Evolutionary conservation across 2,329 filamentous ascomycete species (phyloP), one percentile per base, ranked within the genome.

Genomic region (Thelonectria olida): DNA sequence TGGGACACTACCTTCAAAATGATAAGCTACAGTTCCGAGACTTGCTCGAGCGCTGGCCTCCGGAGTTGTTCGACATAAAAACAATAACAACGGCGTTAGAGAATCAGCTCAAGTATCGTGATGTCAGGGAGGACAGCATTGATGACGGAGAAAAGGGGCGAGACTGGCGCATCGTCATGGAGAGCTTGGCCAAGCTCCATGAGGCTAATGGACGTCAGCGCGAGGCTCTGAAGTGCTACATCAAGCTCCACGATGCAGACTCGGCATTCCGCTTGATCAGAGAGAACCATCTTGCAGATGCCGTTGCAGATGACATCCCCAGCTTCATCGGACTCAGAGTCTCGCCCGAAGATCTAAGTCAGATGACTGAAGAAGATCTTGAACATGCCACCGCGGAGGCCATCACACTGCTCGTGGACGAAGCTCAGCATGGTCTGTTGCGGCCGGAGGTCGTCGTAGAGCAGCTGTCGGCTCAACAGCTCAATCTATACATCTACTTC

Each of bases 111-210:
- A 89, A 90, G 44, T 91, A 88, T 58, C 87, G 90, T 10, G 90
- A 93, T 70, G 87, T 94, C 3, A 85, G 85, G 3, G 89, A 93
- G 73, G 91, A 93, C 66, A 92, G 89, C 49, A 80, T 94, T 34
- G 90, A 96, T 71, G 88, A 88, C 60, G 90, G 90, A 3, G 85
- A 90, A 66, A 85, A 84, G 65, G 91, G 90, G 0, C 82, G 90
- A 55, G 94, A 98, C 72, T 98, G 95, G 95, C 88, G 88, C 22
- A 91, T 96, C 61, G 85, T 99, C n/a, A 89, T 93, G 80, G 92
- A 94, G 72, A 89, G 91, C 61, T 82, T 99, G 34, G 95, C 93
- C 1, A 93, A 90, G 72, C 82, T 99, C 15, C 92, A 95, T 73
- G 87, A 97, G 57, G 91, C 92, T 8, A 91, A 90, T 67, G 92